phyloP scores from a whole-genome alignment of 768 basidiomycete species.

The Lentinula sp. region DNA sequence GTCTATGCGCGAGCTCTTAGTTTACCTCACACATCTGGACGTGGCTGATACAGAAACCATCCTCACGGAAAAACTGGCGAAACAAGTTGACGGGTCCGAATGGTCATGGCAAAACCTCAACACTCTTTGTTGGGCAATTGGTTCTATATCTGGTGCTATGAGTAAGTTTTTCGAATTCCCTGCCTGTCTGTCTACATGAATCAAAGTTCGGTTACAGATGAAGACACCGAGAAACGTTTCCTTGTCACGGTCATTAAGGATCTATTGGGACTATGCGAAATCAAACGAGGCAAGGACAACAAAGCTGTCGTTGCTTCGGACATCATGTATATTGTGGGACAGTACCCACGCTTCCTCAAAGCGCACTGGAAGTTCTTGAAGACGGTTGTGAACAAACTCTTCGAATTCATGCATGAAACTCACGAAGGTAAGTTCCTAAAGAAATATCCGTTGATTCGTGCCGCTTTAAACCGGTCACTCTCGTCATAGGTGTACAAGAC shows the following conservation, averaged over 20 bases:
- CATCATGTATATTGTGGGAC: constrained; percentile 99
- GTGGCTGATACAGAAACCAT: constrained; percentile 95
- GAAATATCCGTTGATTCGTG: not conserved
- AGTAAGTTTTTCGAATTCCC: constrained; percentile 48
- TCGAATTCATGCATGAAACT: constrained; percentile 99
- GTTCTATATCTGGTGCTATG: constrained; percentile 98
- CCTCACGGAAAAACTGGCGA: constrained; percentile 93
- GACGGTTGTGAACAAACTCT: constrained; percentile 98
- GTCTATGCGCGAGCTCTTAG: constrained; percentile 95
- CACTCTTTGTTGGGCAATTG: constrained; percentile 99
- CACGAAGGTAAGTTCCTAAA: constrained; percentile 69
- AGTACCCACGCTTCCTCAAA: constrained; percentile 98
- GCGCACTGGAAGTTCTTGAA: constrained; percentile 99
- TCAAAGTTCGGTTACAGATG: constrained; percentile 46
- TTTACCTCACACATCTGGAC: constrained; percentile 96
- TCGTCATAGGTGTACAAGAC: constrained; percentile 83
- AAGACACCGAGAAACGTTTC: constrained; percentile 99
- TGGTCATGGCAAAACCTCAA: constrained; percentile 99
- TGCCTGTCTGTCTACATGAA: not conserved
- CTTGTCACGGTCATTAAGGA: constrained; percentile 99
- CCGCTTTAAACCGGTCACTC: not conserved
- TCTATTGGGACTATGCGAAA: constrained; percentile 92
- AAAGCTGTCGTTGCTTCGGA: constrained; percentile 97
- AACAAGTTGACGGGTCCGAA: constrained; percentile 95
- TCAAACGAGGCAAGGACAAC: constrained; percentile 99